A percentile compares a stretch with the other conserved stretches of the same genome.
These are phyloP conservation scores for Neofusicoccum laricinum DNA, from an alignment of 2,329 filamentous ascomycete genomes.

Conservation along the genomic window DNA sequence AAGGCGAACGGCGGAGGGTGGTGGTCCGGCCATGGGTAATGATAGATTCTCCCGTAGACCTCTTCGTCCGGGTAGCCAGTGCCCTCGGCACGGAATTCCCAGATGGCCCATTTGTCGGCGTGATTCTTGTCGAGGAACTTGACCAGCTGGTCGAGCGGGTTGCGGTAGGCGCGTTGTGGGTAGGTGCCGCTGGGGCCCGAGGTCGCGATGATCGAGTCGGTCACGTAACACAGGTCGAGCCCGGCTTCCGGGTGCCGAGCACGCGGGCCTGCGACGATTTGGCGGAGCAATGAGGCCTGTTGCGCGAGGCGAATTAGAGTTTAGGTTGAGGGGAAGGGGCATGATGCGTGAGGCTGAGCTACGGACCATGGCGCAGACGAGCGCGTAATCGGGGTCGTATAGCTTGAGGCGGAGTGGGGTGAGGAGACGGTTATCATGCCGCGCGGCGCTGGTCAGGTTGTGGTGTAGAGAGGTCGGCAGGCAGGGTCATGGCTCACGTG, in stretches of 20 bases:
- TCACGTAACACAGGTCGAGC: conserved; percentile 94
- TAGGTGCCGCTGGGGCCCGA: conserved; percentile 89
- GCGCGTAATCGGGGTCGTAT: neutral
- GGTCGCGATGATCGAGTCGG: conserved; percentile 71
- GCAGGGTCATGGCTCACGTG: neutral
- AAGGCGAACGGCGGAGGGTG: conserved; percentile 91
- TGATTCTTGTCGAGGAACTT: conserved; percentile 85
- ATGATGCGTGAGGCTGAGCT: neutral
- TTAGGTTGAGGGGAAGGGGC: neutral
- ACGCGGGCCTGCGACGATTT: conserved; percentile 87
- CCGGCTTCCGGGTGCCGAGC: conserved; percentile 80
- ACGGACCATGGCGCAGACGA: neutral
- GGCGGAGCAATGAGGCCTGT: conserved; percentile 64
- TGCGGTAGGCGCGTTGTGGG: conserved; percentile 88
- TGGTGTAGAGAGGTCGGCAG: neutral
- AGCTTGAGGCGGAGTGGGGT: neutral
- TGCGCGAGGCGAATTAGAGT: neutral
- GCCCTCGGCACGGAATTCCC: conserved; percentile 96
- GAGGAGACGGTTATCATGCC: neutral
- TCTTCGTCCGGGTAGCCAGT: conserved; percentile 91
- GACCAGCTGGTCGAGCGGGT: conserved; percentile 83
- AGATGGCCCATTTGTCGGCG: conserved; percentile 83
- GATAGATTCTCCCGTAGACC: conserved; percentile 79
- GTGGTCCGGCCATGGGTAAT: conserved; percentile 96
- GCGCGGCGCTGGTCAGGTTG: neutral